phyloP scores from a whole-genome alignment of 176 grass and related monocot genomes.

The Oryza meridionalis region DNA sequence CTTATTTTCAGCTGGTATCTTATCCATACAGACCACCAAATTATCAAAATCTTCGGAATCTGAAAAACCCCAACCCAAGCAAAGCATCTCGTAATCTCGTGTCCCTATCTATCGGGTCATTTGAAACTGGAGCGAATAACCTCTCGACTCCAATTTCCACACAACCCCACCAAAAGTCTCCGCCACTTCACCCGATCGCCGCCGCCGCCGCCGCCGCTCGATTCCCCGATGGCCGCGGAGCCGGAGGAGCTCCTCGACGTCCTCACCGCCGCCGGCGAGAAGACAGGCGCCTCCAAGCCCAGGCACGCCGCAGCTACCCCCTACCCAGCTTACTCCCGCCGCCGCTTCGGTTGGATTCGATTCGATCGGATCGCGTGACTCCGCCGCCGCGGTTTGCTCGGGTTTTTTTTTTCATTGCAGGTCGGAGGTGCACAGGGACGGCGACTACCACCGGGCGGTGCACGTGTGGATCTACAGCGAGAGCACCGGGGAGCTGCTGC shows the following conservation, averaged over 20 bases:
- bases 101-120: neutral
- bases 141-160: neutral
- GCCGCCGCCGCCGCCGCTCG: slow-evolving; percentile 12
- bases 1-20: no score
- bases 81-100: no score
- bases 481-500: slow-evolving; percentile 81
- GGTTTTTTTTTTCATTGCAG: slow-evolving; percentile 23
- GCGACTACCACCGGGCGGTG: slow-evolving; percentile 84
- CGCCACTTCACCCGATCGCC: neutral
- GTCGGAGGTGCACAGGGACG: slow-evolving; percentile 75
- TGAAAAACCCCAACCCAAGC: no score
- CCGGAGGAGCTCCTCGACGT: slow-evolving; percentile 81
- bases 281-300: slow-evolving; percentile 83
- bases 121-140: neutral
- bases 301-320: slow-evolving; percentile 43
- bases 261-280: slow-evolving; percentile 72
- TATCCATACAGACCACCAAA: neutral
- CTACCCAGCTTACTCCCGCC: neutral
- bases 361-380: slow-evolving; percentile 16
- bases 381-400: neutral
- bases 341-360: slow-evolving; percentile 32
- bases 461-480: slow-evolving; percentile 93
- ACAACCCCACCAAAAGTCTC: neutral
- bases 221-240: slow-evolving; percentile 34
- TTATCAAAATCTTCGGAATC: no score